phyloP scores from a whole-genome alignment of 441 rosid species.

The Gossypium schwendimanii region DNA sequence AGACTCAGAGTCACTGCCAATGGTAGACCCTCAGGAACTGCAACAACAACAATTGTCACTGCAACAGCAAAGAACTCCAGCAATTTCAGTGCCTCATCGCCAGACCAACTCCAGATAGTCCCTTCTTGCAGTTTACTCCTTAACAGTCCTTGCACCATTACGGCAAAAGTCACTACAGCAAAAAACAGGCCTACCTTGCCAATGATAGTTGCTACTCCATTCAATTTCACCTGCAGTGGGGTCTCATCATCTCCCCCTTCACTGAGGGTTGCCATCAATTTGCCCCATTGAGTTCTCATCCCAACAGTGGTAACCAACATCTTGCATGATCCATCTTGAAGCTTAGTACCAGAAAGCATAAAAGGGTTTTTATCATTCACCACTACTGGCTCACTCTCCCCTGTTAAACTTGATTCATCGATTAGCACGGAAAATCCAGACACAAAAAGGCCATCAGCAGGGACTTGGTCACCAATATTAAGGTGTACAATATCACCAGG shows the following conservation, averaged over 20 bases:
- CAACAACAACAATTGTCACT: constrained; percentile 68
- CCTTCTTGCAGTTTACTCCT: constrained; percentile 35
- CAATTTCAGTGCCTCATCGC: constrained; percentile 50
- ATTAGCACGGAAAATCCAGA: constrained; percentile 57
- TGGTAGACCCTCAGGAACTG: constrained; percentile 71
- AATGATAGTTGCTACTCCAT: constrained; percentile 68
- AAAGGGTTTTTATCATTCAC: constrained; percentile 49
- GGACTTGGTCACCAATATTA: constrained; percentile 61
- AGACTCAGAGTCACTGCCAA: constrained; percentile 65
- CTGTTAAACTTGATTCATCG: constrained; percentile 65
- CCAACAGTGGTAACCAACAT: constrained; percentile 62
- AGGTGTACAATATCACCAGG: constrained; percentile 72
- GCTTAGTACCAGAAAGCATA: constrained; percentile 61
- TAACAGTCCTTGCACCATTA: constrained; percentile 48
- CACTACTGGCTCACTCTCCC: constrained; percentile 60
- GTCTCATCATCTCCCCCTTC: constrained; percentile 76
- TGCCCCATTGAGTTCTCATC: constrained; percentile 81
- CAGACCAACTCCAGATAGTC: constrained; percentile 45
- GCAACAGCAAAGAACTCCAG: constrained; percentile 63
- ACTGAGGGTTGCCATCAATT: constrained; percentile 57
- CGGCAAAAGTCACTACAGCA: constrained; percentile 55
- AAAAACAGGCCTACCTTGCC: constrained; percentile 63
- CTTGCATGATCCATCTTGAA: constrained; percentile 65
- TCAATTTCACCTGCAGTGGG: constrained; percentile 63
- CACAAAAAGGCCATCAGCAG: constrained; percentile 63